Percentiles rank a stretch among this genome's conserved stretches.
Conservation (phyloP, 768 basidiomycete species). For the Tulasnella sp. region DNA sequence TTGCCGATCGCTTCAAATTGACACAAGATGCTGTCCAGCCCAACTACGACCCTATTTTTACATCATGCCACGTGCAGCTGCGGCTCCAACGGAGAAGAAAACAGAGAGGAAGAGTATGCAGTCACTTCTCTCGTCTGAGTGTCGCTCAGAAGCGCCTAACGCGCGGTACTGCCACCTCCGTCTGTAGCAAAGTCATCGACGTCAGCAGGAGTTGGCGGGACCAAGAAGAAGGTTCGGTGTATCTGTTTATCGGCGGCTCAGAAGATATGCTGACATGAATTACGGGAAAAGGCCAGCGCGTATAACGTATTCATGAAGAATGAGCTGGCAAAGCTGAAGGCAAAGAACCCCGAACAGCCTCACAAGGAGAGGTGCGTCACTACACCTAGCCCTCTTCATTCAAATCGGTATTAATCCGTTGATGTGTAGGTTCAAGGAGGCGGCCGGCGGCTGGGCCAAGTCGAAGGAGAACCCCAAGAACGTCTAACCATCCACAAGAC, state of each 20-base stretch:
- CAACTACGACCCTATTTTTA: neutral
- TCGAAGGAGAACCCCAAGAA: constrained; percentile 17
- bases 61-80: constrained; percentile 10
- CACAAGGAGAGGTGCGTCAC: constrained; percentile 19
- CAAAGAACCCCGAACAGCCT: constrained; percentile 19
- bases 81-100: constrained; percentile 4
- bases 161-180: neutral
- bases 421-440: constrained; percentile 11
- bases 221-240: constrained; percentile 6
- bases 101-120: neutral
- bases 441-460: constrained; percentile 12
- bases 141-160: neutral
- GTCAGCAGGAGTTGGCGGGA: constrained; percentile 8
- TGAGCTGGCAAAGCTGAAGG: constrained; percentile 20
- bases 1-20: neutral
- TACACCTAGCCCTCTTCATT: neutral
- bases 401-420: neutral
- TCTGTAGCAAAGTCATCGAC: constrained; percentile 12
- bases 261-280: neutral
- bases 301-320: constrained; percentile 21
- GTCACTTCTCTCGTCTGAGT: neutral
- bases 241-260: neutral
- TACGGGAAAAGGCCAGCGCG: constrained; percentile 11
- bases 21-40: neutral
- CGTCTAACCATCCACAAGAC: neutral